Percentiles rank a stretch among this genome's conserved stretches.
These are phyloP conservation scores for Sparassis latifolia DNA, from an alignment of 1,284 basidiomycete genomes.

Conservation along the genomic window DNA sequence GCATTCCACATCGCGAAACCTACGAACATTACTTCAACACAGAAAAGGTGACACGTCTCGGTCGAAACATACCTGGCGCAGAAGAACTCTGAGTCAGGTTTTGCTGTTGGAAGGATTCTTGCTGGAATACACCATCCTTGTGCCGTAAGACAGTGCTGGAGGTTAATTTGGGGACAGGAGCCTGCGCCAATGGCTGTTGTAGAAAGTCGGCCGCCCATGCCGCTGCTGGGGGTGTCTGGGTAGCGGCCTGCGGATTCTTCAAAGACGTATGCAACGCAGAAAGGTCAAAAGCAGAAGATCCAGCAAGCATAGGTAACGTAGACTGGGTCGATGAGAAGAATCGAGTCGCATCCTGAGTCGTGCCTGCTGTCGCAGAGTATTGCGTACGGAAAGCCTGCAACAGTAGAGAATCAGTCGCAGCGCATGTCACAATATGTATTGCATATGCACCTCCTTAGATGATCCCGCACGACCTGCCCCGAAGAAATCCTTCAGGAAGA, in stretches of 20 bases:
- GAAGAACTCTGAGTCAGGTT: too few species aligned
- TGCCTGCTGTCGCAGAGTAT: constrained; percentile 32
- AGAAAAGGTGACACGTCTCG: too few species aligned
- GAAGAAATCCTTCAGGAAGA: constrained; percentile 54
- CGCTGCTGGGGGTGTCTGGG: constrained; percentile 17
- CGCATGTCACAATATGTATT: too few species aligned
- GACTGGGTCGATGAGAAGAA: constrained; percentile 48
- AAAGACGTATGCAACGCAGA: constrained; percentile 49
- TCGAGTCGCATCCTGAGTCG: constrained; percentile 58
- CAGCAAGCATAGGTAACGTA: constrained; percentile 28
- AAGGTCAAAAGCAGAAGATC: constrained; percentile 45
- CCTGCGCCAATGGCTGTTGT: constrained; percentile 22
- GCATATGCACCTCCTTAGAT: constrained; percentile 46
- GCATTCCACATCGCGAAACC: too few species aligned
- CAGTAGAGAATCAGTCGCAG: not conserved
- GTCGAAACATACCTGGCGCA: too few species aligned
- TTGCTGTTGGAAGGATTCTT: not conserved
- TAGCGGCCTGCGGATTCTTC: constrained; percentile 27
- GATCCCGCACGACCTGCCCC: constrained; percentile 46
- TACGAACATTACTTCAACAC: too few species aligned
- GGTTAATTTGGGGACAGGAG: constrained; percentile 2
- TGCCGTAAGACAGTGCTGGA: constrained; percentile 2
- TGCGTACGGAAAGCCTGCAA: constrained; percentile 56
- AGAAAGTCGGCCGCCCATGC: constrained; percentile 63
- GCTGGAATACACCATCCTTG: constrained; percentile 4